A percentile compares a stretch with the other conserved stretches of the same genome.
These are phyloP conservation scores for Dioszegia hungarica DNA, from an alignment of 768 basidiomycete species.

Conservation along the genomic window DNA sequence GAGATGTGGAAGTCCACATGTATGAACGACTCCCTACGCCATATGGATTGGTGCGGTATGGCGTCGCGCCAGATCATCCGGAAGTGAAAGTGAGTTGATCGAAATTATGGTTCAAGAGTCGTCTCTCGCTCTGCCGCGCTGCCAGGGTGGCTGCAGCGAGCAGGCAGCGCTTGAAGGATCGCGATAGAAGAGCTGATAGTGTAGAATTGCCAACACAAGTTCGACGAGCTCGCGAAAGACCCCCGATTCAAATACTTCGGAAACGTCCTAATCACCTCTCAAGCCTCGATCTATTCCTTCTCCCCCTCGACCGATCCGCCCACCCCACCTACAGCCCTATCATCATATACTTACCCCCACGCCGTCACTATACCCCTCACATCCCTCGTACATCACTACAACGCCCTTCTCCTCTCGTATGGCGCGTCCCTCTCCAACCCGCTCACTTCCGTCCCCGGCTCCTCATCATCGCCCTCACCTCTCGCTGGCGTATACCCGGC, in stretches of 20 bases:
- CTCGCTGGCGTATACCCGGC: slow-evolving; percentile 61
- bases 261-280: slow-evolving; percentile 57
- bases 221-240: slow-evolving; percentile 74
- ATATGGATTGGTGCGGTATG: slow-evolving; percentile 89
- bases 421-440: slow-evolving; percentile 66
- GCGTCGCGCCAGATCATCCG: slow-evolving; percentile 96
- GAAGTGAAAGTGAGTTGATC: slow-evolving; percentile 89
- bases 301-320: not conserved
- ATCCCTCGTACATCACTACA: slow-evolving; percentile 67
- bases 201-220: slow-evolving; percentile 95
- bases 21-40: slow-evolving; percentile 92
- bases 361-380: slow-evolving; percentile 59
- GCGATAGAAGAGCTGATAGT: not conserved
- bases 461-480: slow-evolving; percentile 53
- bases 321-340: slow-evolving; percentile 19
- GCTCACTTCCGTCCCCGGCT: slow-evolving; percentile 53
- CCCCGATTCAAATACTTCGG: slow-evolving; percentile 83
- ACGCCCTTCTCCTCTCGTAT: slow-evolving; percentile 77
- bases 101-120: no score
- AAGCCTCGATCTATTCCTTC: slow-evolving; percentile 19
- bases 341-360: slow-evolving; percentile 55
- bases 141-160: no score
- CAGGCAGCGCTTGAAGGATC: no score
- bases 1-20: slow-evolving; percentile 64
- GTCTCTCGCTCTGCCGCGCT: no score